Conservation (phyloP, 768 basidiomycete species). For the Amyloporia xantha region DNA sequence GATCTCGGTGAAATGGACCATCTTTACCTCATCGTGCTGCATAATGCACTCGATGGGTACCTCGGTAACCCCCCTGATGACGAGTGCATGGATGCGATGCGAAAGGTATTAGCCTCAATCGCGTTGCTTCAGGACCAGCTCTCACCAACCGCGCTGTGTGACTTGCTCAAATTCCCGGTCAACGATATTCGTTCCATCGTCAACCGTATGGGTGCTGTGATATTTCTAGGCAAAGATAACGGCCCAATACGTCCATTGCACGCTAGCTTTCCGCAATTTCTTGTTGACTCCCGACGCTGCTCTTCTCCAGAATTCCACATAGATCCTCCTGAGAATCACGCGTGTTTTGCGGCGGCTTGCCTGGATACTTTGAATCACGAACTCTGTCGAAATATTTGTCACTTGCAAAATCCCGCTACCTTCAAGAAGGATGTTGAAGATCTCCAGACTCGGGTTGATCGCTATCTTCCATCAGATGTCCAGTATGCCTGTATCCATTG, state of each 20-base stretch:
- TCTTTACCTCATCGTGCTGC: background rate
- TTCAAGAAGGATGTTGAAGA: background rate
- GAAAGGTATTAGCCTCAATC: background rate
- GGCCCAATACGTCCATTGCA: background rate
- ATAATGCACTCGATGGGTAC: background rate
- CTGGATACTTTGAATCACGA: background rate
- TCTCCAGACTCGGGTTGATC: background rate
- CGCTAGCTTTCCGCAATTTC: background rate
- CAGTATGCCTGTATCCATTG: background rate
- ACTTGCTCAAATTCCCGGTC: background rate
- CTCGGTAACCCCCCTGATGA: background rate
- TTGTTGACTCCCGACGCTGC: background rate
- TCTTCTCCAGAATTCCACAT: background rate
- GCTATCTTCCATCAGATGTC: background rate
- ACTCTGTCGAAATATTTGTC: background rate
- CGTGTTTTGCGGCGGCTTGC: background rate
- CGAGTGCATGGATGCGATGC: background rate
- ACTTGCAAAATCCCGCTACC: background rate
- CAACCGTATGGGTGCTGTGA: background rate
- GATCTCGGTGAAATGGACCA: background rate
- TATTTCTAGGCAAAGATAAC: background rate
- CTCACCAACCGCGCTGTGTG: background rate
- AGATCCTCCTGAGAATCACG: background rate
- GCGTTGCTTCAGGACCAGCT: background rate
- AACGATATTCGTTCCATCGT: background rate